Base-by-base conservation (phyloP, 768 basidiomycete species). In the Chlorophyllum brunneum region DNA sequence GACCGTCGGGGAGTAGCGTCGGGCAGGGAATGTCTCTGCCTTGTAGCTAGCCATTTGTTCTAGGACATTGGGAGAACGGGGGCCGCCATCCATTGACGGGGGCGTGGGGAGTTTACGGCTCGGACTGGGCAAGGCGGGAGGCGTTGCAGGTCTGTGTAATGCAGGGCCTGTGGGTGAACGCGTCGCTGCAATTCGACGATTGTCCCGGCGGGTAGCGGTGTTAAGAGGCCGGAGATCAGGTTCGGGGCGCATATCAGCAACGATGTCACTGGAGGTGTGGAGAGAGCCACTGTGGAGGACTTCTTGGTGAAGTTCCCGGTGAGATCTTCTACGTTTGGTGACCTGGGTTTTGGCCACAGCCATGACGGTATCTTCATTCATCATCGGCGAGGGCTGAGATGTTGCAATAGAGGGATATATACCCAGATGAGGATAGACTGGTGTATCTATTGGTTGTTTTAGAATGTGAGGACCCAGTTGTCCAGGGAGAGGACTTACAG, bases 91-190 rank as follows among this genome's bases (percentile, higher is more conserved):
- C 13, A n/a, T 24, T 31, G 40, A 23, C 9, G 36, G 34, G 23
- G 51, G 36, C 3, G 27, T 51, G 13, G 49, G 44, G 16, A 39
- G 22, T 15, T 39, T 26, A 11, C 34, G 26, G 26, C 27, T 50
- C 22, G 39, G 39, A 31, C 41, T 43, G 18, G 51, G 51, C 5
- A 53, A 22, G 15, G 51, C 51, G 5, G 51, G 51, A 7, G 51
- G 51, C 13, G 23, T 23, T 15, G 18, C 36, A 1, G 51, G 37
- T n/a, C 29, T 37, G 16, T 23, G 44, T 2, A 53, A 45, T 22
- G 36, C 51, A 7, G 51, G 51, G 2, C 51, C 51, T 15, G 51
- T 53, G 18, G 51, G 51, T 20, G 51, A 53, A 6, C 51, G 43
- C 9, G 51, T 53, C 27, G 37, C 15, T 5, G 22, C 13, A 20